Evolutionary conservation across 208 protist genomes (phyloP).

Genomic region (Wallacemonas collosoma): DNA sequence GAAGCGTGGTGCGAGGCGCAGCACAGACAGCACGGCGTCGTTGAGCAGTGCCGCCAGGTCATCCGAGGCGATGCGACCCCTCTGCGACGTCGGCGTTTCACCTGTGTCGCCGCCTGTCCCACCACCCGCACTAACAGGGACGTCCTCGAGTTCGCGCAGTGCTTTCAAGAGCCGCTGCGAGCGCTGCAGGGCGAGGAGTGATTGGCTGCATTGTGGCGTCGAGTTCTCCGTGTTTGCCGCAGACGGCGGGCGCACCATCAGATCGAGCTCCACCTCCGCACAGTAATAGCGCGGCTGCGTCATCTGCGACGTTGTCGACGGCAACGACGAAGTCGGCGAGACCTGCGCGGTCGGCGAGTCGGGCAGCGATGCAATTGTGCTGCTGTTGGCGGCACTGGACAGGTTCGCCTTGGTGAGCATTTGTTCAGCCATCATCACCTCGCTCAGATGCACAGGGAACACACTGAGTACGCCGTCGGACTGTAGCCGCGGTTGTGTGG

Average conservation of each 20-base stretch:
- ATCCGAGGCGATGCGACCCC: background rate
- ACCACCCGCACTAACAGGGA: no score
- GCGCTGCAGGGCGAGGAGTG: background rate
- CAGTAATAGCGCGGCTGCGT: conserved; percentile 8
- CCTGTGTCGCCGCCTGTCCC: no score
- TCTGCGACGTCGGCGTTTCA: background rate
- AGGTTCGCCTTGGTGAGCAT: background rate
- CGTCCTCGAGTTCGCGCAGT: background rate
- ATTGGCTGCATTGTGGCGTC: background rate
- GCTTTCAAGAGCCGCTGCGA: background rate
- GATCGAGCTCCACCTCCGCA: conserved; percentile 3
- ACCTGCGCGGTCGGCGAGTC: background rate
- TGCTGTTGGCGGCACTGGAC: background rate
- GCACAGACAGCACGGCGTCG: conserved; percentile 9
- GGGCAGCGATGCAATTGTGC: background rate
- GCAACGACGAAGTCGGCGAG: background rate
- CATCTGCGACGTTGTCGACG: background rate
- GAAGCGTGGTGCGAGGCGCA: conserved; percentile 9
- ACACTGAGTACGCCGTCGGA: background rate
- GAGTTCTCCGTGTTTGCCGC: background rate
- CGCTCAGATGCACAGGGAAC: conserved; percentile 10
- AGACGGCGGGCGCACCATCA: background rate
- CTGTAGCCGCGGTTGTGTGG: background rate
- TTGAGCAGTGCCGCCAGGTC: conserved; percentile 3
- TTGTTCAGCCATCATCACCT: conserved; percentile 14